Evolutionary conservation across 164 flowering plant genomes (phyloP).

Genomic region (Warburgia ugandensis): DNA sequence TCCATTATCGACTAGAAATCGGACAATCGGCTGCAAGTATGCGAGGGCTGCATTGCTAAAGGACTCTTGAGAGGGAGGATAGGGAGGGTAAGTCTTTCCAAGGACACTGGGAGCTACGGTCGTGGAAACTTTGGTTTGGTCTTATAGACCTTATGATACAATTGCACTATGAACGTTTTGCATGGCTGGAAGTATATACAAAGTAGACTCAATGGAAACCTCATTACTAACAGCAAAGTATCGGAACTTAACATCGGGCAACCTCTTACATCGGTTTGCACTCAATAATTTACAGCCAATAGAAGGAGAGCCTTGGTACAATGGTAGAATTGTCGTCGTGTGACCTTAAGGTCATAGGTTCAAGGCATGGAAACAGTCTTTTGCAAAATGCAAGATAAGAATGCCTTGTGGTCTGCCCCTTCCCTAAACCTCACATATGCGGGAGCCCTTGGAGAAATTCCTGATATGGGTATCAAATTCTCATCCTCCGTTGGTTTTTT

Average conservation of each 20-base stretch:
- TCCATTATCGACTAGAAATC: constrained; percentile 5
- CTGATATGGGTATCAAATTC: neutral
- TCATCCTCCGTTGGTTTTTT: neutral
- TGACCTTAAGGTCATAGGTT: neutral
- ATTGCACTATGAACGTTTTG: constrained; percentile 11
- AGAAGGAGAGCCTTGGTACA: neutral
- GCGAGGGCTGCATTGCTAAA: constrained; percentile 7
- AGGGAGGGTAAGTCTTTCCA: constrained; percentile 27
- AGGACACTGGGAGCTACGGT: constrained; percentile 12
- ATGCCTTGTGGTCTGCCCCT: neutral
- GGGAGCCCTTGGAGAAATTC: too few species aligned
- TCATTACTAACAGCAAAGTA: constrained; percentile 9
- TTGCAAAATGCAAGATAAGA: too few species aligned
- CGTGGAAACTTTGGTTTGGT: constrained; percentile 25
- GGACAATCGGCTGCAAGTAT: constrained; percentile 4
- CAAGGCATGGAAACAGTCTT: too few species aligned
- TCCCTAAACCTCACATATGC: neutral
- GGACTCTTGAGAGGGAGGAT: constrained; percentile 32
- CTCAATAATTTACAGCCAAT: neutral
- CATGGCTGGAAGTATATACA: constrained; percentile 15
- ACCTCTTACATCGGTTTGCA: neutral
- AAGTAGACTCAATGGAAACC: constrained; percentile 3
- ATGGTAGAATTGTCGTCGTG: neutral
- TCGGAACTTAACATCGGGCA: neutral
- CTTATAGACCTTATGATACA: neutral